Base-by-base conservation (phyloP, 306 rosid species). In the Betula pendula region DNA sequence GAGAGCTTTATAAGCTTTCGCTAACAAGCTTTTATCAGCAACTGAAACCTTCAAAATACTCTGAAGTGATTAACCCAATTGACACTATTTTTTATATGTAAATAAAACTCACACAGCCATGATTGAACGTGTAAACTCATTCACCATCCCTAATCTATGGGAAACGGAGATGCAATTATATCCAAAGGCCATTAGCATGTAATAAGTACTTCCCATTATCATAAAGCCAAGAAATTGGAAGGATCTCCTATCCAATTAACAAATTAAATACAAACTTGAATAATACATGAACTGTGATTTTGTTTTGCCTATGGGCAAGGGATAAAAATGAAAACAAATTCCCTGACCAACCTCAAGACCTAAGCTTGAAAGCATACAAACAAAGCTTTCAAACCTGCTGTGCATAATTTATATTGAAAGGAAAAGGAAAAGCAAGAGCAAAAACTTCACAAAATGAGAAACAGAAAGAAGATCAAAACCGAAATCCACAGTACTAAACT, bases 301-400 rank as follows among this genome's bases (percentile, higher is more conserved):
- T 38, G 6, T 38, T 38, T 38, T 38, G 42, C 42, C 6, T 38
- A 79, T 87, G 79, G 85, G 84, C 68, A 83, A 82, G 91, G 89
- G 89, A 90, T 60, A 74, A 59, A 75, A 73, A 87, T 77, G 66
- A 87, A 88, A 87, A 82, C 87, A 47, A 84, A 84, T 82, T 87
- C 96, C 93, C 88, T 38, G 42, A 38, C 42, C 42, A 38, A 38
- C 42, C 42, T 67, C 50, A 82, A 74, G 75, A 82, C 73, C 56
- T 47, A 65, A 84, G 70, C 75, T 79, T 75, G 83, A 84, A 86
- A 78, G 82, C 89, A 87, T 35, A 75, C 67, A 83, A 75, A 78
- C 83, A 83, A 73, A 70, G 87, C 85, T 86, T 75, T 86, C 87
- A 87, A 78, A 77, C 79, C 48, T 75, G 15, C 60, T 20, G 51